Conservation (phyloP, 305 asterid species). For the Solanum hybrid region DNA sequence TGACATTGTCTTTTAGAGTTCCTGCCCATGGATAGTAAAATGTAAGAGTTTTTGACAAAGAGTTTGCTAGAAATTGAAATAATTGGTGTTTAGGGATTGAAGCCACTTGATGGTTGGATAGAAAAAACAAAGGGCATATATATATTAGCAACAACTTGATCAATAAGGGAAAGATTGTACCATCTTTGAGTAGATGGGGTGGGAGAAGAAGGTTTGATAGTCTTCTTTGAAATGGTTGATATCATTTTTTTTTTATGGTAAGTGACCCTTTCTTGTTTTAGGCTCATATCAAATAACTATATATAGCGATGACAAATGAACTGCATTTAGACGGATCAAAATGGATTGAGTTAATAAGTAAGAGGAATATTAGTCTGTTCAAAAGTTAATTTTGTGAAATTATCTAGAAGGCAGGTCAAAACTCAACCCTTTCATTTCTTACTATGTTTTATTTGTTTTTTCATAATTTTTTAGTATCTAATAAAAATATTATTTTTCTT, state of each 20-base stretch:
- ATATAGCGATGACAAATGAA: background rate
- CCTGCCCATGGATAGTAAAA: background rate
- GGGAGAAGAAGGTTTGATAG: background rate
- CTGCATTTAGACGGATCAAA: fast-evolving
- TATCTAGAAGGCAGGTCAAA: no score
- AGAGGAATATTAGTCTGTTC: no score
- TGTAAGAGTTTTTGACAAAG: background rate
- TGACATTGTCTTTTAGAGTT: background rate
- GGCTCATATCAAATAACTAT: no score
- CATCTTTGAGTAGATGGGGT: background rate
- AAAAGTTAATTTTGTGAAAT: no score
- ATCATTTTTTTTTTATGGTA: background rate
- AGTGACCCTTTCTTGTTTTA: background rate
- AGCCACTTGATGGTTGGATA: background rate
- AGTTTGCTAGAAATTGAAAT: background rate
- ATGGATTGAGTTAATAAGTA: background rate
- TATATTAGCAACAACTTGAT: background rate
- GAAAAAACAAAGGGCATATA: background rate
- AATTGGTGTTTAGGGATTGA: background rate
- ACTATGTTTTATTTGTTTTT: no score
- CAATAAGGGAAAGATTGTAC: background rate
- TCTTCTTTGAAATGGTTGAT: background rate
- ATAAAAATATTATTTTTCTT: no score
- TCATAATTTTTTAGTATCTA: no score
- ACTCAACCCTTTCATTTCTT: no score